phyloP scores from a whole-genome alignment of 2,329 filamentous ascomycete genomes.

The Pyrenophora graminea region DNA sequence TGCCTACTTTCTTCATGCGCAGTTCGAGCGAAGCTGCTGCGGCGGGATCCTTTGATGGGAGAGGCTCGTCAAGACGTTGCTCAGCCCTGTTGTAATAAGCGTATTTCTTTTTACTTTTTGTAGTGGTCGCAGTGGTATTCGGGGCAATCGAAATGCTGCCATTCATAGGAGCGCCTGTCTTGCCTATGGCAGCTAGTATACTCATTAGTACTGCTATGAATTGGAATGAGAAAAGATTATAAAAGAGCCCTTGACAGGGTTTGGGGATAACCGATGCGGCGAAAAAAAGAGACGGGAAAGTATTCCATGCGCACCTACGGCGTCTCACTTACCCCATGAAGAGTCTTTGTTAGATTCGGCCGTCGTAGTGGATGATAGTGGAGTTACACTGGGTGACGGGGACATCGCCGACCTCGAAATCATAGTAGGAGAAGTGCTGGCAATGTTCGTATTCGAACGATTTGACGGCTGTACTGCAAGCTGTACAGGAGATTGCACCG shows the following conservation, averaged over 20 bases:
- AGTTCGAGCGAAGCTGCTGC: constrained; percentile 32
- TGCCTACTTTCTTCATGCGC: constrained; percentile 37
- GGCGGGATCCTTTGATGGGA: constrained; percentile 38
- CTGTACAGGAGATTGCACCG: constrained; percentile 13
- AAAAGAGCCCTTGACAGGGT: too few species aligned
- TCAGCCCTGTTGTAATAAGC: constrained; percentile 50
- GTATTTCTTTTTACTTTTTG: constrained; percentile 39
- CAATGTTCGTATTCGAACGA: constrained; percentile 20
- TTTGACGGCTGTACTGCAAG: constrained; percentile 16
- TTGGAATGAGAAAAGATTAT: too few species aligned
- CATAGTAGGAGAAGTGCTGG: constrained; percentile 17
- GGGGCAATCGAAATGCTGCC: constrained; percentile 48
- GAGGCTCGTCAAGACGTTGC: constrained; percentile 49
- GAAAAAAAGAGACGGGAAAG: too few species aligned
- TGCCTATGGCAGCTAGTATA: constrained; percentile 51
- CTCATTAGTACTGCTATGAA: constrained; percentile 4
- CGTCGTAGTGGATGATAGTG: constrained; percentile 18
- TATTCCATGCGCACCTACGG: background rate
- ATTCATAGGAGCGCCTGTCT: constrained; percentile 28
- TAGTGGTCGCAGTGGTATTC: constrained; percentile 15
- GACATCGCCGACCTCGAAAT: constrained; percentile 18
- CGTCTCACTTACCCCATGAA: constrained; percentile 21
- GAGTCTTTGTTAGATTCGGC: constrained; percentile 22
- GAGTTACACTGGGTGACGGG: constrained; percentile 27
- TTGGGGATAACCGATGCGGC: too few species aligned